Evolutionary conservation across 2,329 filamentous ascomycete genomes (phyloP), one percentile per base, ranked within the genome.

Genomic region (Huntiella bhutanensis): DNA sequence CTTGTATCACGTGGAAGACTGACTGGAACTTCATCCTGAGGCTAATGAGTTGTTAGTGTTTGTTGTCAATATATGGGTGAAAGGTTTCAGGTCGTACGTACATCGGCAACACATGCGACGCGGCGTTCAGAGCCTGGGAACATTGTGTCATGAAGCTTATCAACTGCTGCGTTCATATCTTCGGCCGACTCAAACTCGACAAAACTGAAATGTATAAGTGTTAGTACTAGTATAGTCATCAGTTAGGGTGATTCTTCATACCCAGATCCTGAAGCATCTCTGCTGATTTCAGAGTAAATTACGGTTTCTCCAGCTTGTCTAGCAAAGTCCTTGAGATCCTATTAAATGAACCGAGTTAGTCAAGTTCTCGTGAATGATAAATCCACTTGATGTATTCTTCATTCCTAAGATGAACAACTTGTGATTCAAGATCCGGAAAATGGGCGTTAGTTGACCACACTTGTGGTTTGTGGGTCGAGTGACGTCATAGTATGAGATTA

Each of bases 241-340:
- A 15, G 15, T 4, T 17, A 36, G n/a, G 10, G n/a, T 2, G 32
- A n/a, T n/a, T 33, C 37, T 33, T 38, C 41, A 16, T 40, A 47
- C 47, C 42, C 43, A 45, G 47, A 28, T 32, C 46, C 41, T 37
- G 43, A 38, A 16, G 81, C 82, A 60, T 93, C 87, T 58, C 88
- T 86, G 56, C 80, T 81, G 51, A 92, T 92, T 67, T 98, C 91
- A 54, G 87, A 95, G 63, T 94, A 98, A 58, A 98, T 91, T 54
- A 98, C 91, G 62, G 96, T 91, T 64, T 94, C 75, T 64, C 86
- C 86, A 63, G 88, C 92, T 64, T 92, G 84, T 61, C 91, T 86
- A 52, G 91, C 91, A 66, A 98, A 98, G 64, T 98, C 91, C 82
- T 98, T 98, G 46, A 98, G 78, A 66, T 98, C 91, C 91, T 98